Percentiles rank a stretch among this genome's conserved stretches.
These are phyloP conservation scores for Kwoniella mangroviensis DNA, from an alignment of 768 basidiomycete species.

Conservation along the genomic window DNA sequence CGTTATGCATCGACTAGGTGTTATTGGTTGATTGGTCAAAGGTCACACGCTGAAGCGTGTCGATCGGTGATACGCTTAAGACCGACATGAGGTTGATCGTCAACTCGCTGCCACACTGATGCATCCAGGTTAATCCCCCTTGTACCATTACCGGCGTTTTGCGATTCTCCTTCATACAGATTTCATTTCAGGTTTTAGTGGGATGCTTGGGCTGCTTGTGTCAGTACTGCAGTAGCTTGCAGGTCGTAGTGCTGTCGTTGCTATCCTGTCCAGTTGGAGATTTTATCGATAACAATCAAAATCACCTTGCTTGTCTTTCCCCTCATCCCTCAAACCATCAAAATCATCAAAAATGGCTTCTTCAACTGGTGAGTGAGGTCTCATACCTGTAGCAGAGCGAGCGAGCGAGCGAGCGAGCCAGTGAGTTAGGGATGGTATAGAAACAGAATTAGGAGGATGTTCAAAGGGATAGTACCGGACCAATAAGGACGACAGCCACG, in stretches of 20 bases:
- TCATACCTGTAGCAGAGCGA: neutral
- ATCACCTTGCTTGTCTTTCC: constrained; percentile 1
- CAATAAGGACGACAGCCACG: too few species aligned
- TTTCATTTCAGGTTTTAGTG: neutral
- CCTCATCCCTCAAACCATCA: constrained; percentile 23
- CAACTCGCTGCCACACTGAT: neutral
- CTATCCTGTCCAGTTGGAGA: neutral
- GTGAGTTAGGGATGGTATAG: neutral
- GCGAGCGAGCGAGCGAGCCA: constrained; percentile 17
- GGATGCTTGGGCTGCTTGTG: too few species aligned
- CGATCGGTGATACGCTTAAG: constrained; percentile 13
- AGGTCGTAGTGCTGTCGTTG: neutral
- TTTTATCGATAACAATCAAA: constrained; percentile 9
- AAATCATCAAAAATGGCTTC: constrained; percentile 46
- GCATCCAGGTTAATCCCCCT: too few species aligned
- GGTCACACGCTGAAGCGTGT: neutral
- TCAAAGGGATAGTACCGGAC: too few species aligned
- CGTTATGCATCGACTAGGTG: too few species aligned
- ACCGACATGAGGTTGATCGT: neutral
- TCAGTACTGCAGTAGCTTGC: too few species aligned
- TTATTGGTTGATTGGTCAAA: too few species aligned
- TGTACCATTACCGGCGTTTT: neutral
- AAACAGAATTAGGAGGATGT: neutral
- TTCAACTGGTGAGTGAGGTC: constrained; percentile 42
- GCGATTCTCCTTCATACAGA: neutral